Evolutionary conservation across 2,329 filamentous ascomycete species (phyloP), one percentile per base, ranked within the genome.

Genomic region (Uncinocarpus reesii): DNA sequence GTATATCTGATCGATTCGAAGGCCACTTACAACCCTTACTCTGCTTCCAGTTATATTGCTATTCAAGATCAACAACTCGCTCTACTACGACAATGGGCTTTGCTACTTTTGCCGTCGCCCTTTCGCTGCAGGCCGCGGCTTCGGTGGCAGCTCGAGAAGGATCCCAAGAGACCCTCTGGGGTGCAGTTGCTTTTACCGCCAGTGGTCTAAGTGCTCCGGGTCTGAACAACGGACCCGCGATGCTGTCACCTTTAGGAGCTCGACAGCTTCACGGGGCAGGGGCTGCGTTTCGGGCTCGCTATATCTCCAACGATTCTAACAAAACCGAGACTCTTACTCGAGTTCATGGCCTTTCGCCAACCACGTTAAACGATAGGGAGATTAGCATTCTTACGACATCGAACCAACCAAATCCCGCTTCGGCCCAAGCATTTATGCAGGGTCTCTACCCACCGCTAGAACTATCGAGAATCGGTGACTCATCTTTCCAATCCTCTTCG

Each of bases 361-460:
- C 72, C 46, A 59, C 63, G 23, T 51, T 76, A 13, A 59, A 72
- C 49, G 61, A 69, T 7, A 61, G 70, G 15, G 67, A 79, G 51
- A 55, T 79, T 7, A 65, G 64, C 44, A 62, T 77, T 8, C 60
- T 72, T 40, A 67, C 77, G 0, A 60, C 69, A 21, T 67, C 75
- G 21, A 63, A 69, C 26, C 69, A 74, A 50, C 70, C 69, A 47
- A 66, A 70, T 2, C 58, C 71, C 28, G 71, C 71, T 1, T 77
- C 76, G 2, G 76, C 77, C 10, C 73, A 77, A 54, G 77, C 78
- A 2, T 80, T 80, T 56, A 71, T 81, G 67, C 77, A 80, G 58
- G 77, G 76, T 6, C 62, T 81, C 7, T 81, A 80, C 58, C 78
- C 78, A 28, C 76, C 77, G 10, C 53, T 67, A 2, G 57, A 56